A percentile compares a stretch with the other conserved stretches of the same genome.
These are phyloP conservation scores for Candida coleopterorum DNA, from an alignment of 805 yeast genomes.

Conservation along the genomic window DNA sequence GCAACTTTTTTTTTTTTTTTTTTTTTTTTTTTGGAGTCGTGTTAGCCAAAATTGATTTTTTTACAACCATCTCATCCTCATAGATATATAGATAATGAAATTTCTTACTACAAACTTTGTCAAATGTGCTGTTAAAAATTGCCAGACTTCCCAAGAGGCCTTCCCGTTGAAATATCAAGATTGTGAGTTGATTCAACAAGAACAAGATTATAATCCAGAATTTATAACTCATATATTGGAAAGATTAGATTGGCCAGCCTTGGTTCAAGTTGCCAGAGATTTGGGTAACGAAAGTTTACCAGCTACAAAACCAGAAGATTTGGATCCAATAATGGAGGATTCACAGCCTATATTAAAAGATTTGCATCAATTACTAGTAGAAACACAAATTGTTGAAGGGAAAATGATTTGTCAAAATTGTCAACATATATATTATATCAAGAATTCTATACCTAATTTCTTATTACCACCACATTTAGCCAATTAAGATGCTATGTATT, in stretches of 20 bases:
- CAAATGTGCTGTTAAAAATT: constrained; percentile 81
- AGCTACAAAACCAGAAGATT: constrained; percentile 51
- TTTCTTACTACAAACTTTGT: constrained; percentile 94
- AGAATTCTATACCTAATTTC: constrained; percentile 91
- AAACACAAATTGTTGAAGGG: constrained; percentile 84
- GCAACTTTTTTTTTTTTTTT: too few relatives aligned
- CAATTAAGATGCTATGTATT: constrained; percentile 18
- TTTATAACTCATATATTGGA: constrained; percentile 73
- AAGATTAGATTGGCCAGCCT: constrained; percentile 85
- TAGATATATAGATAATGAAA: too few relatives aligned
- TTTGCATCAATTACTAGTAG: constrained; percentile 72
- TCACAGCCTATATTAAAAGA: constrained; percentile 58
- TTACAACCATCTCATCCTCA: too few relatives aligned
- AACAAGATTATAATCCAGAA: constrained; percentile 76
- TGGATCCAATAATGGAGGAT: constrained; percentile 50
- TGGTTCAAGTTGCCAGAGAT: constrained; percentile 72
- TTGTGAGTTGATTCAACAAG: constrained; percentile 71
- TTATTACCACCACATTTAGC: constrained; percentile 85
- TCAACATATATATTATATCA: constrained; percentile 81
- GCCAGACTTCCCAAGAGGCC: constrained; percentile 68
- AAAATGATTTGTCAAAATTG: constrained; percentile 86
- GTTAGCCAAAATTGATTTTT: too few relatives aligned
- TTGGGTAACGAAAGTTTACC: constrained; percentile 58
- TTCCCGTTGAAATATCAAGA: constrained; percentile 74
- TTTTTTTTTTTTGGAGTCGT: too few relatives aligned